Conservation (phyloP, 306 rosid species). For the Mimosa bimucronata region DNA sequence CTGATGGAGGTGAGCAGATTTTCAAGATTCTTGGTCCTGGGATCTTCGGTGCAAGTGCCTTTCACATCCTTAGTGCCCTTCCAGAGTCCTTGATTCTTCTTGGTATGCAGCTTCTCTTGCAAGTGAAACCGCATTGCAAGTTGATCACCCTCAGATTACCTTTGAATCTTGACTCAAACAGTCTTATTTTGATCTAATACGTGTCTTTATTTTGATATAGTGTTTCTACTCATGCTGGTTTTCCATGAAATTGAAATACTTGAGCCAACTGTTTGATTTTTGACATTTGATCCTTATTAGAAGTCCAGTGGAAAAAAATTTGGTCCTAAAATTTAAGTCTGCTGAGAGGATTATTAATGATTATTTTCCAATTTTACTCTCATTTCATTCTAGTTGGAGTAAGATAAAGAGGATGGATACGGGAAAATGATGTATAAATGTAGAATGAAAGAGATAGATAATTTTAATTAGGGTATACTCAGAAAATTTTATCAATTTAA, state of each 20-base stretch:
- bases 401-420: too few relatives aligned
- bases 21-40: conserved; percentile 71
- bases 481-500: too few relatives aligned
- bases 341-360: too few relatives aligned
- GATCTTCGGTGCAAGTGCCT: conserved; percentile 65
- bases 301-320: too few relatives aligned
- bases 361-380: too few relatives aligned
- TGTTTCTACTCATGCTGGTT: neutral
- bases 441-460: too few relatives aligned
- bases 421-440: too few relatives aligned
- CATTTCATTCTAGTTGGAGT: too few relatives aligned
- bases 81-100: conserved; percentile 63
- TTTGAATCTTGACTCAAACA: neutral
- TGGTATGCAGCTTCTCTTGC: conserved; percentile 42
- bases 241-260: neutral
- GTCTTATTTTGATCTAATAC: neutral
- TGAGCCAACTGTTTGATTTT: too few relatives aligned
- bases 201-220: neutral
- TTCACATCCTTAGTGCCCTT: conserved; percentile 66
- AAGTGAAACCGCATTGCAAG: neutral
- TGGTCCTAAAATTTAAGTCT: too few relatives aligned
- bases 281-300: too few relatives aligned
- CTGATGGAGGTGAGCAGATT: conserved; percentile 54
- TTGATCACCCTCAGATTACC: neutral
- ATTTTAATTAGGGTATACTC: too few relatives aligned